Conservation (phyloP, 2,329 filamentous ascomycete species). For the Paramyrothecium sp. region DNA sequence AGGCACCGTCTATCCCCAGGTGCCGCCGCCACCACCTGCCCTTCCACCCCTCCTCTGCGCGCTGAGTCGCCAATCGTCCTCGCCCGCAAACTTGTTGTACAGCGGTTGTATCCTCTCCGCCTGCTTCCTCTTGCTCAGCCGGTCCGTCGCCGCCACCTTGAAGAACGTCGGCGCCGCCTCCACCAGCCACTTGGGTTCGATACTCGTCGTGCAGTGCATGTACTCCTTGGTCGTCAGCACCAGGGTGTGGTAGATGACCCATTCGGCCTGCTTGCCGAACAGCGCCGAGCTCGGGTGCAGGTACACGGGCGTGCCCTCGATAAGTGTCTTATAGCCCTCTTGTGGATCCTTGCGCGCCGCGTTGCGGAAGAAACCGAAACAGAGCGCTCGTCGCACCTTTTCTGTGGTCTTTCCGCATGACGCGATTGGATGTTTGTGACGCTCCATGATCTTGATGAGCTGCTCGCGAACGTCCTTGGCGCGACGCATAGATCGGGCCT, state of each 20-base stretch:
- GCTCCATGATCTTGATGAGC: slow-evolving; percentile 88
- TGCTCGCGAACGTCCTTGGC: slow-evolving; percentile 92
- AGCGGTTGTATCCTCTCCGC: slow-evolving; percentile 93
- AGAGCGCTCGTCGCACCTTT: slow-evolving; percentile 84
- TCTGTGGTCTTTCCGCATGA: slow-evolving; percentile 87
- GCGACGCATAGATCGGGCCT: slow-evolving; percentile 82
- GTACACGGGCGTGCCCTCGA: slow-evolving; percentile 92
- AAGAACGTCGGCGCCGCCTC: slow-evolving; percentile 99
- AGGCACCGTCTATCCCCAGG: slow-evolving; percentile 68
- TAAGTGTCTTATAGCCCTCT: slow-evolving; percentile 96
- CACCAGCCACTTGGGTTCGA: slow-evolving; percentile 92
- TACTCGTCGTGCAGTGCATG: slow-evolving; percentile 91
- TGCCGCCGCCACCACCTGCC: slow-evolving; percentile 83
- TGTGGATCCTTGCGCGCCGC: slow-evolving; percentile 91
- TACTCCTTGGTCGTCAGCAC: slow-evolving; percentile 97
- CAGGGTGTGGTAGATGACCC: slow-evolving; percentile 90
- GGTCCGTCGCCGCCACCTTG: slow-evolving; percentile 88
- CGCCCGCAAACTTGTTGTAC: slow-evolving; percentile 87
- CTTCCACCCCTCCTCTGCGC: slow-evolving; percentile 83
- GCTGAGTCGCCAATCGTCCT: slow-evolving; percentile 93
- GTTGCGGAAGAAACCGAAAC: slow-evolving; percentile 94
- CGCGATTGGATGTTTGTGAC: slow-evolving; percentile 78
- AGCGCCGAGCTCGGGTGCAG: slow-evolving; percentile 88
- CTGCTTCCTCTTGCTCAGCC: slow-evolving; percentile 86
- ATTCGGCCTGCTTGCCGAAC: slow-evolving; percentile 94